Evolutionary conservation across 1,284 basidiomycete genomes (phyloP), one percentile per base, ranked within the genome.

Genomic region (Malassezia japonica): DNA sequence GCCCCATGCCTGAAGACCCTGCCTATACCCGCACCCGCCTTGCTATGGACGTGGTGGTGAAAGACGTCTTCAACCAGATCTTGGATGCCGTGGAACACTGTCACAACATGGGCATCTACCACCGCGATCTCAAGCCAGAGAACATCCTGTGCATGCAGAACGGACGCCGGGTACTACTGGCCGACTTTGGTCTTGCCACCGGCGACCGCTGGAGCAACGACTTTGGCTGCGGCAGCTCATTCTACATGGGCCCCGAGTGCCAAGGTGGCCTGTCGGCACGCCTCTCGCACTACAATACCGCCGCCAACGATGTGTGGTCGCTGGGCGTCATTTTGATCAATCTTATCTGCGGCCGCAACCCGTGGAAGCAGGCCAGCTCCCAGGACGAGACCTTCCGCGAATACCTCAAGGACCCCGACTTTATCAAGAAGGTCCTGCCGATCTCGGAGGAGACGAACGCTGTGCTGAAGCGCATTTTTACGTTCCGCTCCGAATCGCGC

Each of bases 201-300:
- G 86, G 84, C 32, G 89, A 96, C 60, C 82, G 81, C 68, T 76
- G 81, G 60, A 90, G 86, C 59, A 81, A 82, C 51, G 92, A 96
- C 75, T 96, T 94, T 77, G 85, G 90, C 58, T 94, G 89, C 47
- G 92, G 92, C 46, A 90, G 86, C 67, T 85, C 90, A 18, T 94
- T 92, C 74, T 94, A 95, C 76, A 91, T 91, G 88, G 86, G 85
- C 72, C 88, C 89, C 73, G 92, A 96, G 76, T 95, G 91, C 74
- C 87, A 92, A 75, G 89, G 89, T 47, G 87, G 85, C 56, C 78
- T 82, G 54, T 57, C 55, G 6, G 54, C 41, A 15, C 72, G 75
- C 7, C 66, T 78, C 13, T 82, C 74, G 76, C 80, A 67, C 21
- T 92, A 88, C 76, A 84, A 80, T 39, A 84, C 87, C 16, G 67